Base-by-base conservation (phyloP, 2,329 filamentous ascomycete genomes). In the Exserohilum turcica region DNA sequence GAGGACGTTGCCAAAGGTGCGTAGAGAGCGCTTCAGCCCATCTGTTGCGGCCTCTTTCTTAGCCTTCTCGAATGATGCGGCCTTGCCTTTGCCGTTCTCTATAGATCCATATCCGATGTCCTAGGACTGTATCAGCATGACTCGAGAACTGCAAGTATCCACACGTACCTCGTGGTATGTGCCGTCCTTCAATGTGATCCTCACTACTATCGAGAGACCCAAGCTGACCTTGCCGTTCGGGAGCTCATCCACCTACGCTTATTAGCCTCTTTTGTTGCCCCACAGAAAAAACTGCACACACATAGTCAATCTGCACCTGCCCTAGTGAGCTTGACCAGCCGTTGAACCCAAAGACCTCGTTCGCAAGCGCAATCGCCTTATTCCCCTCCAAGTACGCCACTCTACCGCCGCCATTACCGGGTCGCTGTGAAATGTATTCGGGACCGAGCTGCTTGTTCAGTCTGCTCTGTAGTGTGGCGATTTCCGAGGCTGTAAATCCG, bases 21-120 rank as follows among this genome's bases (percentile, higher is more conserved):
- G 84, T 67, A 99, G 73, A 1, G 94, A 86, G 61, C 94, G 84
- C 77, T 99, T 99, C 70, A 99, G 73, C 1, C 87, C 94, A 76
- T 99, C 94, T 8, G 95, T 97, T 2, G 92, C 95, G 6, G 91
- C 95, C 78, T 97, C 92, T 74, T 99, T 99, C 79, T 97, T 99
- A 1, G 94, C 92, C 77, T 99, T 99, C 74, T 99, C 94, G 68
- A 97, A 99, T 0, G 93, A 94, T 45, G 90, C 89, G 3, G 92
- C 93, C 77, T 99, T 99, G 50, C 91, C 90, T 76, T 93, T 95
- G 74, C 88, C 91, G 69, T 99, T 99, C 74, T 97, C 93, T 64
- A 96, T 96, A 63, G 94, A 90, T 6, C 94, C 94, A 69, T 99
- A 99, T 24, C 94, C 94, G 57, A 97, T 89, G 71, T 99, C 94